Base-by-base conservation (phyloP, 1,284 basidiomycete genomes). In the Entoloma clypeatum region DNA sequence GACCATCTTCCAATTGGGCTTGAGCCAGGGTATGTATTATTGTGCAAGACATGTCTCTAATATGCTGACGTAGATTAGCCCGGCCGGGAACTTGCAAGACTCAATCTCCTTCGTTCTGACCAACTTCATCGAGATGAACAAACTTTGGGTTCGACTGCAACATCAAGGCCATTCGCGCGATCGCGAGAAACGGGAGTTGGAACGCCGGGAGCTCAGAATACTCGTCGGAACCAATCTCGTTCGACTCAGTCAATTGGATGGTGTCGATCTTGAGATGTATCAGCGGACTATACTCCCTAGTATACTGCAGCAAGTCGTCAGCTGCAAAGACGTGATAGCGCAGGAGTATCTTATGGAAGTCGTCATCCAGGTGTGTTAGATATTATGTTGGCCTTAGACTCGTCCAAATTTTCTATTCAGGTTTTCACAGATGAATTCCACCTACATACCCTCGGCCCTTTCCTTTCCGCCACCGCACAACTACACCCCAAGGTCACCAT, bases 121-220 rank as follows among this genome's bases (percentile, higher is more conserved):
- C 49, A 96, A 97, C 67, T 96, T 96, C 57, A 92, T 97, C 60
- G 93, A 97, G 61, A 97, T 96, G 93, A 97, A 96, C 77, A 97
- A 96, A 63, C 81, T 97, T 19, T 97, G 93, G 93, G 94, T 97
- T 1, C 83, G 93, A 30, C 72, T 97, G 16, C 94, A 97, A 62
- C 93, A 97, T 57, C 89, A 94, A 59, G 94, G 93, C 0, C 92
- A 95, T 59, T 94, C 92, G 5, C 79, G 92, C 32, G 93, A 97
- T 62, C 81, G 92, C 39, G 93, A 97, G 62, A 94, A 94, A 64
- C 84, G 94, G 40, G 93, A 97, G 62, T 73, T 94, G 75, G 93
- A 97, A 59, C 82, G 93, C 24, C 81, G 84, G 44, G 94, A 97
- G 53, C 68, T 97, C 36, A 82, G 93, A 6, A 96, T 97, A 47